Conservation (phyloP, 306 rosid genomes). For the Trifolium fragiferum region DNA sequence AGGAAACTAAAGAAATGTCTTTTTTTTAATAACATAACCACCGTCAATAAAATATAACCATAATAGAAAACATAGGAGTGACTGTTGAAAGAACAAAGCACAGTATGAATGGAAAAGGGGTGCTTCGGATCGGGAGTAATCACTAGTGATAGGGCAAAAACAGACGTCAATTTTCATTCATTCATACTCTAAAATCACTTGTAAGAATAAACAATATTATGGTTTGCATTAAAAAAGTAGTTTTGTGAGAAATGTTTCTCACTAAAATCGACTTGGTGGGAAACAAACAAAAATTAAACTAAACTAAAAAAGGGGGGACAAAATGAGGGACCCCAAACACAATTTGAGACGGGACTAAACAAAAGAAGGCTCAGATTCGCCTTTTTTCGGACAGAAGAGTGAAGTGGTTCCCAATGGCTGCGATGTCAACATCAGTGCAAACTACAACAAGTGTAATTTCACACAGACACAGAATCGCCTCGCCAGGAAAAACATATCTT, state of each 20-base stretch:
- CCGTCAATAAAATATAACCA: no score
- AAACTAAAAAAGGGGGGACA: not conserved
- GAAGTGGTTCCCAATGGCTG: constrained; percentile 19
- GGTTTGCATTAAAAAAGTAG: not conserved
- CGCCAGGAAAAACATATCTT: constrained; percentile 30
- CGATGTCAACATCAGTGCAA: constrained; percentile 7
- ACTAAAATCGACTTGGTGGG: not conserved
- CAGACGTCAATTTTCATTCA: no score
- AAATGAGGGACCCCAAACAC: not conserved
- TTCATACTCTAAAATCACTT: not conserved
- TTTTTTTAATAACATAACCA: no score
- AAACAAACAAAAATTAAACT: no score
- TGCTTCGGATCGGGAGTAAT: no score
- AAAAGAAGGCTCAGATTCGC: constrained; percentile 45
- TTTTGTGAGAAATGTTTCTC: not conserved
- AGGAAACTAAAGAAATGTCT: no score
- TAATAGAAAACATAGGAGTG: no score
- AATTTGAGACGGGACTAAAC: not conserved
- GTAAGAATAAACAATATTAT: not conserved
- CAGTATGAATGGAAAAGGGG: no score
- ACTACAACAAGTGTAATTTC: constrained; percentile 10
- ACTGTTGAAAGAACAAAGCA: no score
- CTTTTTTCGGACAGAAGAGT: constrained; percentile 36
- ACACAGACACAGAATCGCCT: constrained; percentile 36
- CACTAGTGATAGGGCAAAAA: no score